A percentile compares a stretch with the other conserved stretches of the same genome.
Evolutionary conservation across 495 filamentous ascomycete species (phyloP).

Genomic region (Neurospora sp.): DNA sequence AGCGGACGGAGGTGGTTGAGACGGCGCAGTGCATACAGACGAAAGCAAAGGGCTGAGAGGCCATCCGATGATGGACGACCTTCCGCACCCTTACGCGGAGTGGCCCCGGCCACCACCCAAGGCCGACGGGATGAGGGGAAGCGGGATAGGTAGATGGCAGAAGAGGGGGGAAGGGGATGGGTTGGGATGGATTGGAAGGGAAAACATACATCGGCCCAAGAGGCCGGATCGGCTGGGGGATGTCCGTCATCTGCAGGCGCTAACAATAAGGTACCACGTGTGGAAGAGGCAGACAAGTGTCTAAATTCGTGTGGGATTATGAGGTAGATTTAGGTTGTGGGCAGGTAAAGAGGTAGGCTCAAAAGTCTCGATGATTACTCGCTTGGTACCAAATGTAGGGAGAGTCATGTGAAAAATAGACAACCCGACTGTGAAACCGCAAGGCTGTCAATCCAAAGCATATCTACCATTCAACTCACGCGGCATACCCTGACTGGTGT

Average conservation of each 20-base stretch:
- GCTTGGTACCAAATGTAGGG: background rate
- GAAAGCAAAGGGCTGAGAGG: background rate
- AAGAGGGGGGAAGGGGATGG: background rate
- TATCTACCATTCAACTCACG: background rate
- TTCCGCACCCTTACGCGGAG: background rate
- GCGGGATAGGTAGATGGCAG: background rate
- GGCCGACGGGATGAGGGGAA: background rate
- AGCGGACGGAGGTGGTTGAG: background rate
- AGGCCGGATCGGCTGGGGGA: constrained; percentile 1
- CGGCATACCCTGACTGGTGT: background rate
- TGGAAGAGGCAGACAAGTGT: background rate
- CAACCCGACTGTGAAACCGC: background rate
- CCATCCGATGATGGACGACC: background rate
- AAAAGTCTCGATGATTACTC: background rate
- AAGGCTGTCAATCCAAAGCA: background rate
- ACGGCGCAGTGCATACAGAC: background rate
- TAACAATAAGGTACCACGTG: background rate
- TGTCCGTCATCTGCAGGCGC: background rate
- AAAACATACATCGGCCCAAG: constrained; percentile 11
- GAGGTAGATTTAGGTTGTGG: background rate
- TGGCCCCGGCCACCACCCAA: background rate
- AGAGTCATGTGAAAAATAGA: background rate
- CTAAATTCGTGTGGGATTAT: background rate
- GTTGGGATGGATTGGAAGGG: background rate
- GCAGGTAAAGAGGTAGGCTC: background rate